phyloP scores from a whole-genome alignment of 257 asterid genomes.

The Avicennia marina region DNA sequence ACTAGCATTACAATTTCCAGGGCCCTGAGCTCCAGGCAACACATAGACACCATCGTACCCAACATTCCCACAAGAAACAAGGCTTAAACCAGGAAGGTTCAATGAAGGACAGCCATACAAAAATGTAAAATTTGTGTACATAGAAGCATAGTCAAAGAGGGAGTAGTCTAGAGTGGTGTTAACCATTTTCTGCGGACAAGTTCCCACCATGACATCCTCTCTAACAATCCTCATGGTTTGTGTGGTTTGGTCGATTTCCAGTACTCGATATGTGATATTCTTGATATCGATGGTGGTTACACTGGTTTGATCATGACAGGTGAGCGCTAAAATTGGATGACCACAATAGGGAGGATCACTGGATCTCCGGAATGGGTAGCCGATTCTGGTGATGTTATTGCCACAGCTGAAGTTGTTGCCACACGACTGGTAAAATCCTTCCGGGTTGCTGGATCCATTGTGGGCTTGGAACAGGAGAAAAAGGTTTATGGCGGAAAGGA shows the following conservation, averaged over 20 bases:
- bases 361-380: constrained; percentile 54
- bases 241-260: constrained; percentile 26
- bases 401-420: constrained; percentile 54
- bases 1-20: constrained; percentile 41
- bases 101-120: constrained; percentile 46
- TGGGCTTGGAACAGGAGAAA: constrained; percentile 24
- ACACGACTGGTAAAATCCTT: constrained; percentile 31
- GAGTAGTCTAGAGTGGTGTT: constrained; percentile 56
- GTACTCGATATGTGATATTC: constrained; percentile 31
- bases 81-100: constrained; percentile 13
- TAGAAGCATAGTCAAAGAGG: constrained; percentile 34
- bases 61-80: constrained; percentile 23
- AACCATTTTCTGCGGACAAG: constrained; percentile 45
- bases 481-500: constrained; percentile 8
- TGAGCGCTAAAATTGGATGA: constrained; percentile 51
- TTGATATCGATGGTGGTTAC: constrained; percentile 39
- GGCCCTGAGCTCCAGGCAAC: constrained; percentile 36
- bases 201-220: constrained; percentile 39
- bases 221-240: constrained; percentile 51
- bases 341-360: constrained; percentile 59
- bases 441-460: constrained; percentile 17
- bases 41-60: constrained; percentile 23
- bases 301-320: constrained; percentile 26
- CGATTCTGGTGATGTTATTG: constrained; percentile 22
- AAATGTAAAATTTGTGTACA: constrained; percentile 48